Base-by-base conservation (phyloP, 345 rosid genomes). In the Firmiana major region DNA sequence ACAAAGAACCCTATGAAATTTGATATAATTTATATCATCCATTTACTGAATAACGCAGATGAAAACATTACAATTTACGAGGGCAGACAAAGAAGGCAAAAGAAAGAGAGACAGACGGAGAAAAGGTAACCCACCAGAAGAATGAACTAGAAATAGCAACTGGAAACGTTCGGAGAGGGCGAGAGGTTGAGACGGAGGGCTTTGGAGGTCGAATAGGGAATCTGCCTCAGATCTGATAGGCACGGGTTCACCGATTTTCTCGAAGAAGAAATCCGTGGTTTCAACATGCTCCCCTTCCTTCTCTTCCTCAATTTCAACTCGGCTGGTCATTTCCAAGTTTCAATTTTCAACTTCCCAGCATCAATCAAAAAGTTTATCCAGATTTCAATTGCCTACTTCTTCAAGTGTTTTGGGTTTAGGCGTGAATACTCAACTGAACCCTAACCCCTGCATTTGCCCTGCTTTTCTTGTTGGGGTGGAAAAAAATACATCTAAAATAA, bases 161-260 rank as follows among this genome's bases (percentile, higher is more conserved):
- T 76, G 84, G 75, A 59, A 86, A 68, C 65, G 78, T 63, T 89
- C 84, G 72, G 98, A 89, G 82, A 92, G 78, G 66, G 94, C 94
- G 46, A 96, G 92, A 62, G 98, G 92, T 73, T 83, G 90, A 55
- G 90, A 79, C 2, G 99, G 98, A 81, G 91, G 89, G 73, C 63
- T 84, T 40, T 80, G 83, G 36, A 81, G 79, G 63, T 87, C 84
- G 86, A 84, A 93, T 34, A 40, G 71, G 64, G 89, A 63, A 68
- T 84, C 80, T 4, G 75, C 11, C 1, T 60, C 34, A 22, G 82
- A 63, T 46, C 63, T 79, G 82, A 95, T 75, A 36, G 81, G 87
- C 28, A 96, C 73, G 59, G 95, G 81, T 73, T 82, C 88, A 49
- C 99, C 98, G 80, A 96, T 85, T 74, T 73, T 84, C 19, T 89